Evolutionary conservation across 805 yeast genomes (phyloP).

Genomic region (Candida nanaspora): DNA sequence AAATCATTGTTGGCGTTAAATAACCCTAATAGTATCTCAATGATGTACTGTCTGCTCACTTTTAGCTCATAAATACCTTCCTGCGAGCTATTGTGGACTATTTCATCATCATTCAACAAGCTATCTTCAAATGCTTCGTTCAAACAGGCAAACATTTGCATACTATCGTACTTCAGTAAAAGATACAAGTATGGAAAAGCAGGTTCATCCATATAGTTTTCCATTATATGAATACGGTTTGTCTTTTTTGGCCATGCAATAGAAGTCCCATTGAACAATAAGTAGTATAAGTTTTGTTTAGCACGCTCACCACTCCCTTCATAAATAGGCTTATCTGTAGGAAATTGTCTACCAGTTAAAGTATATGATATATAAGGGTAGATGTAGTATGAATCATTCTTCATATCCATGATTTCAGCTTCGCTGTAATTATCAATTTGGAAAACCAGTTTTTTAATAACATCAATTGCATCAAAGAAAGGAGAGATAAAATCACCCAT

Average conservation of each 20-base stretch:
- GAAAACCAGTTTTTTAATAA: slow-evolving; percentile 15
- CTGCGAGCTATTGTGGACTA: slow-evolving; percentile 12
- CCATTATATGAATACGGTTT: slow-evolving; percentile 26
- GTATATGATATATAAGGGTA: slow-evolving; percentile 61
- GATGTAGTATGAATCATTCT: slow-evolving; percentile 25
- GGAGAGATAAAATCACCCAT: slow-evolving; percentile 71
- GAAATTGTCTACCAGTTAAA: slow-evolving; percentile 75
- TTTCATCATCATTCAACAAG: slow-evolving; percentile 55
- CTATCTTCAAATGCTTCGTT: slow-evolving; percentile 84
- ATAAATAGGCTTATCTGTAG: slow-evolving; percentile 49
- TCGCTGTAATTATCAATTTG: slow-evolving; percentile 1
- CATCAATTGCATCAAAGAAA: slow-evolving; percentile 47
- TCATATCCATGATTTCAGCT: slow-evolving; percentile 4
- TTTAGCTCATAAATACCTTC: slow-evolving; percentile 17
- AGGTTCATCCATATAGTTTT: slow-evolving; percentile 30
- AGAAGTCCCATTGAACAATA: slow-evolving; percentile 52
- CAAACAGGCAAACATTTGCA: slow-evolving; percentile 57
- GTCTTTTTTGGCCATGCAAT: slow-evolving; percentile 38
- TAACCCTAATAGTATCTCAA: slow-evolving; percentile 63
- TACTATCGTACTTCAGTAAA: slow-evolving; percentile 48
- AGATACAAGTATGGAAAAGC: slow-evolving; percentile 65
- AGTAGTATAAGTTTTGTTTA: slow-evolving; percentile 44
- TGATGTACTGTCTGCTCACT: slow-evolving; percentile 68
- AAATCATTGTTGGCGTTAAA: slow-evolving; percentile 33
- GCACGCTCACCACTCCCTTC: slow-evolving; percentile 29